These are phyloP conservation scores for Thalassiosira pacifica DNA, from an alignment of 352 stramenopile genomes.

Conservation along the genomic window DNA sequence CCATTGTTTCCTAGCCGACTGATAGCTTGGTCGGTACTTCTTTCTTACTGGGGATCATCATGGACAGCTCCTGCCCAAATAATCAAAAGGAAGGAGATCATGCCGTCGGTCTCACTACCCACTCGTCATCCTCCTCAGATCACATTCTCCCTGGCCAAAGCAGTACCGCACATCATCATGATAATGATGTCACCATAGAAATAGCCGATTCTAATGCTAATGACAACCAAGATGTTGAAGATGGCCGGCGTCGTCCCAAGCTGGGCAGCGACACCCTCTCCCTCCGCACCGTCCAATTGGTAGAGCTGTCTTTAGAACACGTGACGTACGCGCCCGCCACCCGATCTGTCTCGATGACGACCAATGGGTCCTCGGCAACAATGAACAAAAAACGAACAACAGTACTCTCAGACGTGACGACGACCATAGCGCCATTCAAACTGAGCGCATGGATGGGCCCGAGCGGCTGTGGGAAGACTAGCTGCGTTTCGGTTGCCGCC, in stretches of 20 bases:
- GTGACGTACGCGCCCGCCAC: conserved; percentile 28
- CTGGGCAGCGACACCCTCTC: neutral
- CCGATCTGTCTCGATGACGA: neutral
- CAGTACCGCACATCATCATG: neutral
- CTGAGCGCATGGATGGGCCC: conserved; percentile 70
- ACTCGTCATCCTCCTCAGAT: no score
- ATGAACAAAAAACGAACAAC: conserved; percentile 33
- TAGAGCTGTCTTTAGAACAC: conserved; percentile 26
- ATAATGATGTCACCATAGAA: neutral
- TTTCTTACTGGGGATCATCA: no score
- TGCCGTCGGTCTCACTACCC: no score
- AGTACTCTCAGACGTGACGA: conserved; percentile 58
- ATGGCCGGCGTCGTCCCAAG: neutral
- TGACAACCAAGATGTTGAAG: neutral
- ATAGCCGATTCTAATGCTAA: neutral
- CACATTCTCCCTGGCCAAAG: no score
- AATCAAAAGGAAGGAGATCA: no score
- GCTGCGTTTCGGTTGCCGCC: conserved; percentile 67
- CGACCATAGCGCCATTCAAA: neutral
- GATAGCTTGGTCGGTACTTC: no score
- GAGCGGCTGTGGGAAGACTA: conserved; percentile 79
- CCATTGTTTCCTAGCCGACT: no score
- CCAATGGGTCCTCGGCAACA: neutral
- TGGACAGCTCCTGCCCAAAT: no score
- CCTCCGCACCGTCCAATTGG: conserved; percentile 2